Conservation (phyloP, 345 rosid genomes). For the Eucalyptus sp. region DNA sequence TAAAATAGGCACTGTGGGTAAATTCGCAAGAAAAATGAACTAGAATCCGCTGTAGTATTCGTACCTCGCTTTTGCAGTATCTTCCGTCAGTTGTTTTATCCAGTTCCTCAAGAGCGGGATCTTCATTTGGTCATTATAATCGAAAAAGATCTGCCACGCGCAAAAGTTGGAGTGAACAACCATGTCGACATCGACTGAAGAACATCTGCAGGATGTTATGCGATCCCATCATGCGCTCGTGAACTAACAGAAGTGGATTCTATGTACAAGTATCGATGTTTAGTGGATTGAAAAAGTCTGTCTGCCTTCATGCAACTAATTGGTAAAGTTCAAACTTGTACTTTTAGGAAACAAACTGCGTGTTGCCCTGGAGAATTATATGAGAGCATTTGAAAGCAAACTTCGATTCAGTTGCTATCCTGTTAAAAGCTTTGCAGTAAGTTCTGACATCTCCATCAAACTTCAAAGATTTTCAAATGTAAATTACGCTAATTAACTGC, state of each 20-base stretch:
- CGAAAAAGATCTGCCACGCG: slow-evolving; percentile 36
- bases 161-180: not conserved
- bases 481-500: not conserved
- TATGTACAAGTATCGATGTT: not conserved
- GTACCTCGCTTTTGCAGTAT: slow-evolving; percentile 32
- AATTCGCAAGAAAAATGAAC: not conserved
- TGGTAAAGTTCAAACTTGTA: not conserved
- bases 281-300: not conserved
- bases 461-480: not conserved
- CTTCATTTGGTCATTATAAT: slow-evolving; percentile 50
- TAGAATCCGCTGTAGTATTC: not conserved
- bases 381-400: not conserved
- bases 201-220: not conserved
- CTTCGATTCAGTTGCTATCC: not conserved
- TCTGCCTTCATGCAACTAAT: not conserved
- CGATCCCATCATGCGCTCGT: not conserved
- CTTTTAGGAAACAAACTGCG: not conserved
- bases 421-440: not conserved
- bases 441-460: not conserved
- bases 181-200: not conserved
- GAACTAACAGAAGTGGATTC: not conserved
- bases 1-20: not conserved
- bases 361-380: not conserved
- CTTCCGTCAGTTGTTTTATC: slow-evolving; percentile 20
- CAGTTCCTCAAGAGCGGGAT: slow-evolving; percentile 39